Evolutionary conservation across 352 stramenopile genomes (phyloP).

Genomic region (Pythium coloratum): DNA sequence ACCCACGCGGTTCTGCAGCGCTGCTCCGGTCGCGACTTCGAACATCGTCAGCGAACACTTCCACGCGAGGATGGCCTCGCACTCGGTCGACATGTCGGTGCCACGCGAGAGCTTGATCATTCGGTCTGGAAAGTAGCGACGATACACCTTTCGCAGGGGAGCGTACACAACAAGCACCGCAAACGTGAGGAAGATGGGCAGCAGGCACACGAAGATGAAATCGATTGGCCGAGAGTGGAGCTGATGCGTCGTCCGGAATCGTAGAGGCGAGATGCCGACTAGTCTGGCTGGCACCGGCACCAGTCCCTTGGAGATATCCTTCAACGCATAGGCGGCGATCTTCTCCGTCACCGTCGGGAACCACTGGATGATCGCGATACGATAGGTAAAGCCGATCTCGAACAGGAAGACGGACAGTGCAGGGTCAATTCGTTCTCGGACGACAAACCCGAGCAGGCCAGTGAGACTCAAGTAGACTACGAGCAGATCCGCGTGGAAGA

Average conservation of each 20-base stretch:
- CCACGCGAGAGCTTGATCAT: too few species aligned
- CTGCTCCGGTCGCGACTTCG: too few species aligned
- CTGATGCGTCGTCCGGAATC: constrained; percentile 21
- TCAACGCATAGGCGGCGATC: constrained; percentile 9
- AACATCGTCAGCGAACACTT: too few species aligned
- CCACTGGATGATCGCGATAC: constrained; percentile 4
- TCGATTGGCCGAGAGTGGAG: neutral
- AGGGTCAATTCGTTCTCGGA: constrained; percentile 18
- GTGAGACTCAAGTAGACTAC: constrained; percentile 35
- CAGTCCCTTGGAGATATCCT: neutral
- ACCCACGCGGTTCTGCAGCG: too few species aligned
- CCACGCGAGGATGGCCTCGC: too few species aligned
- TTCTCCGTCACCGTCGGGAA: constrained; percentile 12
- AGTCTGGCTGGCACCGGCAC: constrained; percentile 3
- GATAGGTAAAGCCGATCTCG: constrained; percentile 9
- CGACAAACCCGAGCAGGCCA: neutral
- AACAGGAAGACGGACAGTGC: constrained; percentile 13
- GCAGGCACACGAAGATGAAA: neutral
- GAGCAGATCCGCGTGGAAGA: constrained; percentile 31
- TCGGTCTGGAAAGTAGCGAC: too few species aligned
- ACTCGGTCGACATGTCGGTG: too few species aligned
- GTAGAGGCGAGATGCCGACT: constrained; percentile 22
- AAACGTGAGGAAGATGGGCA: constrained; percentile 10
- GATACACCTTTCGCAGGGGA: too few species aligned
- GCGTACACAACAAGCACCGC: constrained; percentile 10